Evolutionary conservation across 176 grass and related monocot genomes (phyloP), one percentile per base, ranked within the genome.

Genomic region (Cocos nucifera): DNA sequence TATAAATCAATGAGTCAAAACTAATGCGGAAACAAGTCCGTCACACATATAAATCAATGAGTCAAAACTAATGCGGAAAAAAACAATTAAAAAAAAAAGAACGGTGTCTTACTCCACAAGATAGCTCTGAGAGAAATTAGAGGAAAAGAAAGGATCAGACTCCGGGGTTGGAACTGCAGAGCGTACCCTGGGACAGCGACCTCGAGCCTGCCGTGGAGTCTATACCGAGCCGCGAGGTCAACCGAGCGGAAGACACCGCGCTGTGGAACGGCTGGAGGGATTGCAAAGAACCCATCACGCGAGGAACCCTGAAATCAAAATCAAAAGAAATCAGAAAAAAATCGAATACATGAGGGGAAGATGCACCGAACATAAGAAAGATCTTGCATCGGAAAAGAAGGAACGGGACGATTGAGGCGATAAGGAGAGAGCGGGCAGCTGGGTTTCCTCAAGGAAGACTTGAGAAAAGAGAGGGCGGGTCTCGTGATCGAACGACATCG

Each of bases 151-250:
- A 28, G 60, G 19, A 62, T 96, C 91, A 97, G 84, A 98, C 93
- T 83, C 93, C 93, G 55, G 88, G 93, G 67, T 92, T 83, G 69
- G 88, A 98, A 63, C 78, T 76, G 84, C 93, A 85, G 73, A 98
- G 87, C 88, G 84, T 92, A 98, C 93, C 88, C 84, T 86, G 93
- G 69, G 84, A 98, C 71, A 98, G 66, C 21, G 93, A 86, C 71
- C 88, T 81, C 24, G 83, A 77, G 54, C 80, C 23, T 6, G 69
- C 69, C 19, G 59, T 62, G 15, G 74, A 69, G 75, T 98, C 87
- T 26, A 74, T 71, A 57, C 93, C 93, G 30, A 98, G 79, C 69
- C 84, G 79, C 30, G 93, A 98, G 39, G 85, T 98, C 67, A 98
- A 63, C 76, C 84, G 73, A 24, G 93, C 93, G 49, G 85, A 75